These are phyloP conservation scores for Aspergillus hiratsukae DNA, from an alignment of 2,329 filamentous ascomycete genomes.

Conservation along the genomic window DNA sequence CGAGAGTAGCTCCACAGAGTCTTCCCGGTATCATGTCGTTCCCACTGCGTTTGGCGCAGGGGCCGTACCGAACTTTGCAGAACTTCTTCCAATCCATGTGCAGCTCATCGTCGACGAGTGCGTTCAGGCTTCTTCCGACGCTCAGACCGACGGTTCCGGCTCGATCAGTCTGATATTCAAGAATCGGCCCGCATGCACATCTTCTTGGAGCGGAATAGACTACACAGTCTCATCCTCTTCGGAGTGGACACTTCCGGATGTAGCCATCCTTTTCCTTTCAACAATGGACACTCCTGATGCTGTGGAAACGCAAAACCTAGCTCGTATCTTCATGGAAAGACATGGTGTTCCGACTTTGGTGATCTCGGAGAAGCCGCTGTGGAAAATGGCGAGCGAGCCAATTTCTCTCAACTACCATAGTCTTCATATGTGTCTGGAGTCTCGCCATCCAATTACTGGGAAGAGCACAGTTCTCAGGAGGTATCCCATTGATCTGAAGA, in stretches of 20 bases:
- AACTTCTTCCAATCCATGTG: slow-evolving; percentile 45
- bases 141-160: slow-evolving; percentile 20
- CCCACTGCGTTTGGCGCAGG: slow-evolving; percentile 45
- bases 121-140: slow-evolving; percentile 28
- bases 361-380: slow-evolving; percentile 42
- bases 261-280: slow-evolving; percentile 44
- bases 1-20: slow-evolving; percentile 34
- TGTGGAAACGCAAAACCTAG: slow-evolving; percentile 28
- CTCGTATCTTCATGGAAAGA: slow-evolving; percentile 39
- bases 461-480: slow-evolving; percentile 31
- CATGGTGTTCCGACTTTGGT: slow-evolving; percentile 43
- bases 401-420: slow-evolving; percentile 38
- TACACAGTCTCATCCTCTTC: slow-evolving; percentile 36
- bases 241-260: slow-evolving; percentile 43
- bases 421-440: slow-evolving; percentile 43
- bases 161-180: slow-evolving; percentile 38
- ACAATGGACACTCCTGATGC: slow-evolving; percentile 26
- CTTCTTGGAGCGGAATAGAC: slow-evolving; percentile 32
- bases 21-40: slow-evolving; percentile 46
- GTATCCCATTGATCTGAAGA: slow-evolving; percentile 45
- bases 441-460: slow-evolving; percentile 30
- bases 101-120: slow-evolving; percentile 48
- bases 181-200: slow-evolving; percentile 34
- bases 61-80: slow-evolving; percentile 43
- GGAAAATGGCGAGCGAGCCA: slow-evolving; percentile 31